Evolutionary conservation across 106 monocot species (phyloP).

Genomic region (Dioscorea dumetorum): DNA sequence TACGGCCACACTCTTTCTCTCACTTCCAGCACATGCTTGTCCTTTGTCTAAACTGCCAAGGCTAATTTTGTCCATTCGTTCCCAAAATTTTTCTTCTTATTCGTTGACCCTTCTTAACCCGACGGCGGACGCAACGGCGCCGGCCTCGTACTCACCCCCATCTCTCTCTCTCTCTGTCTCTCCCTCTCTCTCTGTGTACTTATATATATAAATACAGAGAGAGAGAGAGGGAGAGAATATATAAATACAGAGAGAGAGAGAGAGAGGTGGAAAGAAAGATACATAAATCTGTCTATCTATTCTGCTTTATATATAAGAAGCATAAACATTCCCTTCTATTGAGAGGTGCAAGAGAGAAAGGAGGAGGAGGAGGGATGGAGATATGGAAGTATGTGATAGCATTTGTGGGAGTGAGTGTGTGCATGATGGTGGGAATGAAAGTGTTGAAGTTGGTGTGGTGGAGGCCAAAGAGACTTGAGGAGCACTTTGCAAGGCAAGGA

Average conservation of each 20-base stretch:
- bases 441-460: conserved; percentile 56
- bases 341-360: neutral
- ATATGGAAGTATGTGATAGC: conserved; percentile 14
- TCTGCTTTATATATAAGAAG: no score
- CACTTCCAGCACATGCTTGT: no score
- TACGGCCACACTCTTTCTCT: neutral
- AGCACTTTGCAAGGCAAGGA: conserved; percentile 67
- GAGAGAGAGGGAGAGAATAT: no score
- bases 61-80: no score
- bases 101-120: conserved; percentile 15
- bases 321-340: neutral
- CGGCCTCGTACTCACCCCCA: conserved; percentile 12
- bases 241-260: no score
- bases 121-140: conserved; percentile 22
- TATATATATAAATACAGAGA: neutral
- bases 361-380: neutral
- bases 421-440: conserved; percentile 19
- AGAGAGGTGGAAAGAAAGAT: no score
- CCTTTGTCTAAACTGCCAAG: no score
- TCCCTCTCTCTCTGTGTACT: neutral
- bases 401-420: conserved; percentile 4
- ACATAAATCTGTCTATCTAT: no score
- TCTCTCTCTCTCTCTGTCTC: neutral
- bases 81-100: neutral
- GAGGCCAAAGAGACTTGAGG: conserved; percentile 45